Evolutionary conservation across 2,329 filamentous ascomycete species (phyloP).

Genomic region (Monilinia laxa): DNA sequence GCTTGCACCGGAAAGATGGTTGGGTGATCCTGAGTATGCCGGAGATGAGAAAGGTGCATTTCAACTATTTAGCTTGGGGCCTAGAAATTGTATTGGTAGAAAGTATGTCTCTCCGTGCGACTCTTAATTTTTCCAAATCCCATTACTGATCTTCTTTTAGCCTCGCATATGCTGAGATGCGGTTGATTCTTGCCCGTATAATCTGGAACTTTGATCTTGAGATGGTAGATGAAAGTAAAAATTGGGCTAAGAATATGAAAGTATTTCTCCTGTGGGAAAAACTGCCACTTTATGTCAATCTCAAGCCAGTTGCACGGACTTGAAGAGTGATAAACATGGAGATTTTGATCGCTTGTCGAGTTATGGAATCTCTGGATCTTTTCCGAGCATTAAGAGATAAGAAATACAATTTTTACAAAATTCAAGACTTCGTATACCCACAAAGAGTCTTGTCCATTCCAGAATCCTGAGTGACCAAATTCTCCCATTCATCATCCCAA

Average conservation of each 20-base stretch:
- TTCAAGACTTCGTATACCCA: not conserved
- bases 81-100: slow-evolving; percentile 27
- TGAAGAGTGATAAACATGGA: not conserved
- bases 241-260: slow-evolving; percentile 9
- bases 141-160: slow-evolving; percentile 6
- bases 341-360: not conserved
- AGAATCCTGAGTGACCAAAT: slow-evolving; percentile 20
- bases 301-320: not conserved
- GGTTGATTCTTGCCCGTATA: slow-evolving; percentile 25
- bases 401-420: not conserved
- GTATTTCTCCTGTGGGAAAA: slow-evolving; percentile 9
- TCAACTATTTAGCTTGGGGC: slow-evolving; percentile 26
- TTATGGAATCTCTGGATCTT: not conserved
- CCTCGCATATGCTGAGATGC: slow-evolving; percentile 28
- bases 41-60: slow-evolving; percentile 18
- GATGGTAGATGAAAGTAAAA: slow-evolving; percentile 12
- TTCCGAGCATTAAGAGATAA: not conserved
- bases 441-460: too few species aligned
- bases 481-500: slow-evolving; percentile 27
- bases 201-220: slow-evolving; percentile 28
- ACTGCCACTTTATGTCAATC: slow-evolving; percentile 3
- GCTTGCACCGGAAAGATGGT: slow-evolving; percentile 40
- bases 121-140: not conserved
- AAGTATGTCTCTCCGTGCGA: slow-evolving; percentile 17
- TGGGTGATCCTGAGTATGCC: slow-evolving; percentile 26